Percentiles rank a stretch among this genome's conserved stretches.
Evolutionary conservation across 1,284 basidiomycete genomes (phyloP).

Genomic region (Ceratobasidium papillatum): DNA sequence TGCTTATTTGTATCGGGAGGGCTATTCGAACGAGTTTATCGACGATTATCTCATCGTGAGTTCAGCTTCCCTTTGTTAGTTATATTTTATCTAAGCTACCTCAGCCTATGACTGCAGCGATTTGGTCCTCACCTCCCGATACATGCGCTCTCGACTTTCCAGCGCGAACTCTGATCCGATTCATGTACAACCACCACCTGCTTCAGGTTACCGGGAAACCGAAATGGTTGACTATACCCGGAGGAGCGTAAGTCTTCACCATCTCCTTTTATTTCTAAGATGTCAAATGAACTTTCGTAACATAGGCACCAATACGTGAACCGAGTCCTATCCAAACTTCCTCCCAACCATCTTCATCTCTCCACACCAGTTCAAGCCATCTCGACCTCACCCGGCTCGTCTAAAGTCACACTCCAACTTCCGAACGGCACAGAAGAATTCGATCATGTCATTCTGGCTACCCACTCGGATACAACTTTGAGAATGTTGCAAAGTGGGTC

Average conservation of each 20-base stretch:
- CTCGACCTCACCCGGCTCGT: conserved; percentile 41
- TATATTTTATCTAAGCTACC: conserved; percentile 22
- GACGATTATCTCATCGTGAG: conserved; percentile 83
- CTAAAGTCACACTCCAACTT: conserved; percentile 58
- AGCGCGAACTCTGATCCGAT: conserved; percentile 74
- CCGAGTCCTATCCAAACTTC: conserved; percentile 65
- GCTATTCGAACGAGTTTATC: conserved; percentile 73
- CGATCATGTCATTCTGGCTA: conserved; percentile 82
- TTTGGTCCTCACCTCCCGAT: conserved; percentile 83
- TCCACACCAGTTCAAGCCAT: conserved; percentile 64
- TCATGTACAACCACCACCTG: conserved; percentile 83
- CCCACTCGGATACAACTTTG: conserved; percentile 75
- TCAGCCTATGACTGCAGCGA: conserved; percentile 82
- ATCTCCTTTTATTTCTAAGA: conserved; percentile 1
- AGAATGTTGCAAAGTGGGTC: conserved; percentile 66
- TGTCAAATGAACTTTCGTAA: not conserved
- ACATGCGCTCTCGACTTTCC: conserved; percentile 78
- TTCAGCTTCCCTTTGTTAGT: conserved; percentile 29
- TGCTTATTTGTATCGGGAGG: conserved; percentile 70
- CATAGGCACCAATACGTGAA: conserved; percentile 71
- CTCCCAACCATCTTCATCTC: conserved; percentile 64
- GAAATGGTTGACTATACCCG: conserved; percentile 77
- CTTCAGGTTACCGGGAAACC: conserved; percentile 79
- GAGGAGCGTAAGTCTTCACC: conserved; percentile 65
- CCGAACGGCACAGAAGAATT: conserved; percentile 59